These are phyloP conservation scores for Haematococcus sp. DNA, from an alignment of 139 green algal genomes.

Conservation along the genomic window DNA sequence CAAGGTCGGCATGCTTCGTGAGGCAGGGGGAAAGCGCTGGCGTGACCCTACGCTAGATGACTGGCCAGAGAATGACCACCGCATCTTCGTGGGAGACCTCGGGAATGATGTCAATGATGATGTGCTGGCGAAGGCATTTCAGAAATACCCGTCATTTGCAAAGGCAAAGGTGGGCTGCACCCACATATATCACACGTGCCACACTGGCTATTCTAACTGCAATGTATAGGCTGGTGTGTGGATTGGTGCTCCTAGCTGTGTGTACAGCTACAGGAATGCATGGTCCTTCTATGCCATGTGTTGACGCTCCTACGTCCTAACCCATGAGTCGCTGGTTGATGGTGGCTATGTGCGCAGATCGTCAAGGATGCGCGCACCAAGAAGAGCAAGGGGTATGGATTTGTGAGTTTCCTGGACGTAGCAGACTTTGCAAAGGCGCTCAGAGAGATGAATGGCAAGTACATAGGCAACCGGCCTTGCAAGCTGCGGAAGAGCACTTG, in stretches of 20 bases:
- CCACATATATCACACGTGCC: no score
- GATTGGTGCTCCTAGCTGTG: no score
- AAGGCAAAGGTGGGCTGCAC: constrained; percentile 72
- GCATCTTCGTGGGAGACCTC: constrained; percentile 97
- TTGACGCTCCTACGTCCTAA: no score
- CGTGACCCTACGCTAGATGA: constrained; percentile 76
- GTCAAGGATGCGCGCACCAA: constrained; percentile 72
- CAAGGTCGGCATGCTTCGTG: constrained; percentile 35
- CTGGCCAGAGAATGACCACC: constrained; percentile 92
- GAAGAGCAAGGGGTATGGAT: constrained; percentile 92
- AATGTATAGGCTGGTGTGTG: no score
- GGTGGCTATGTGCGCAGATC: constrained; percentile 56
- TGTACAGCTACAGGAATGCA: no score
- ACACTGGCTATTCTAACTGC: no score
- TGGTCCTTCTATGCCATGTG: no score
- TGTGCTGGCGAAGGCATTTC: constrained; percentile 79
- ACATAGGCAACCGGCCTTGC: constrained; percentile 88
- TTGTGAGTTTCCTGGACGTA: constrained; percentile 84
- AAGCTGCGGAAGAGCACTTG: constrained; percentile 81
- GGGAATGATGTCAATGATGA: constrained; percentile 92
- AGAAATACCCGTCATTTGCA: constrained; percentile 83
- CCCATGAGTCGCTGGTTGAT: no score
- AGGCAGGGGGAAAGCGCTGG: constrained; percentile 69
- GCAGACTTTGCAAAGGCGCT: constrained; percentile 81
- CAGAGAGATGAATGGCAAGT: constrained; percentile 85